A percentile compares a stretch with the other conserved stretches of the same genome.
These are phyloP conservation scores for Fistulinella prunicolor DNA, from an alignment of 768 basidiomycete genomes.

Conservation along the genomic window DNA sequence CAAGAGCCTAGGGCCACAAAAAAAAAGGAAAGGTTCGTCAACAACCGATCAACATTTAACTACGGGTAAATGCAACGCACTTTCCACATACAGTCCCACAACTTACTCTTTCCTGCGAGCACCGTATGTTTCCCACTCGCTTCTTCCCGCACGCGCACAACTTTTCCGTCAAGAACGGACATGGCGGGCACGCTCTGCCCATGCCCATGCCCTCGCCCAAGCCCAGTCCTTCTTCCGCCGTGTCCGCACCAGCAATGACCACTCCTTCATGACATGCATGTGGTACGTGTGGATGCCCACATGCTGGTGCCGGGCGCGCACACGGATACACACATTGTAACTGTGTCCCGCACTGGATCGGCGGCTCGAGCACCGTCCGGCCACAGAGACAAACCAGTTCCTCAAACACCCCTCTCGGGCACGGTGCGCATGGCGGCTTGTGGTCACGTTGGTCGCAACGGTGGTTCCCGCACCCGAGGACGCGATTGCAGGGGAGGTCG, in stretches of 20 bases:
- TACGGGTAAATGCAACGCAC: slow-evolving; percentile 40
- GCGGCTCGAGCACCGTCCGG: slow-evolving; percentile 83
- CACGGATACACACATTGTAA: slow-evolving; percentile 84
- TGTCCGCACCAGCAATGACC: slow-evolving; percentile 27
- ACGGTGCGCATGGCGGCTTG: slow-evolving; percentile 74
- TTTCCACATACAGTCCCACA: slow-evolving; percentile 84
- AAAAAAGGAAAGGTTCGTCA: neutral
- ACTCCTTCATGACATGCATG: slow-evolving; percentile 83
- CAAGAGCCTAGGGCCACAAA: slow-evolving; percentile 46
- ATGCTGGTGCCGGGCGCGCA: slow-evolving; percentile 59
- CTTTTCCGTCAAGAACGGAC: slow-evolving; percentile 76
- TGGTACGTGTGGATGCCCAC: slow-evolving; percentile 75
- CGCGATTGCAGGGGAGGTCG: slow-evolving; percentile 73
- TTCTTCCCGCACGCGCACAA: slow-evolving; percentile 89
- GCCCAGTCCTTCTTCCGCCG: slow-evolving; percentile 24
- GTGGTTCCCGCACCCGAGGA: slow-evolving; percentile 74
- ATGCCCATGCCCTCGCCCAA: neutral
- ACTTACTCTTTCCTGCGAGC: slow-evolving; percentile 74
- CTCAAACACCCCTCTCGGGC: slow-evolving; percentile 87
- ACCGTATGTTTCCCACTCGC: slow-evolving; percentile 71
- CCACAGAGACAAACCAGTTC: slow-evolving; percentile 88
- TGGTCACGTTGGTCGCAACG: slow-evolving; percentile 81
- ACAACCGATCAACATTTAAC: neutral
- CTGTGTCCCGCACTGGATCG: slow-evolving; percentile 80
- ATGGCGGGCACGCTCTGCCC: slow-evolving; percentile 70